A percentile compares a stretch with the other conserved stretches of the same genome.
Evolutionary conservation across 2,329 filamentous ascomycete species (phyloP).

Genomic region (Curvularia sp.): DNA sequence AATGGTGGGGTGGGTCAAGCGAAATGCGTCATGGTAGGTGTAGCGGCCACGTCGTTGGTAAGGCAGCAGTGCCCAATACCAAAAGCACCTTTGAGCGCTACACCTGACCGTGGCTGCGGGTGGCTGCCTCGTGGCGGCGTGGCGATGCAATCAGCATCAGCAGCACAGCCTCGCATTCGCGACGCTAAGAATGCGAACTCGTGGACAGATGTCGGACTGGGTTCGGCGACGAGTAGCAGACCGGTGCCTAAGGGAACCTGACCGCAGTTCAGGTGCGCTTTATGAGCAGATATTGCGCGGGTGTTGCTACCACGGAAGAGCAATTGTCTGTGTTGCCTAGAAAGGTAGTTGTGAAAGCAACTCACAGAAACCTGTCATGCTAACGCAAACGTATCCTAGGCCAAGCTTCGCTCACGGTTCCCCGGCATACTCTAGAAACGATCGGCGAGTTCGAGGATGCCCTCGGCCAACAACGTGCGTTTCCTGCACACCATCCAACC

Average conservation of each 20-base stretch:
- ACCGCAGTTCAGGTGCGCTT: too few relatives aligned
- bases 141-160: conserved; percentile 5
- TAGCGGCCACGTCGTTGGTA: neutral
- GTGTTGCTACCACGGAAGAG: too few relatives aligned
- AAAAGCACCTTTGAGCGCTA: neutral
- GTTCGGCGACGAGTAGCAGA: neutral
- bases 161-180: conserved; percentile 7
- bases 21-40: too few relatives aligned
- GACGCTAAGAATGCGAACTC: neutral
- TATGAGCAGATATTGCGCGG: too few relatives aligned
- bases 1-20: conserved; percentile 9
- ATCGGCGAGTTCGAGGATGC: conserved; percentile 15
- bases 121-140: conserved; percentile 4
- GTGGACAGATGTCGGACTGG: neutral
- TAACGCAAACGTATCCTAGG: neutral
- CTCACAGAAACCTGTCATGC: too few relatives aligned
- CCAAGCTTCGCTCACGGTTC: conserved; percentile 14
- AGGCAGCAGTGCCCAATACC: neutral
- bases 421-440: conserved; percentile 3
- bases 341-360: too few relatives aligned
- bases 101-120: neutral
- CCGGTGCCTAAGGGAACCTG: too few relatives aligned
- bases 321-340: too few relatives aligned
- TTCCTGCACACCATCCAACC: conserved; percentile 20
- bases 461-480: conserved; percentile 21